A percentile compares a stretch with the other conserved stretches of the same genome.
Evolutionary conservation across 1,284 basidiomycete species (phyloP).

Genomic region (Moesziomyces aphidis): DNA sequence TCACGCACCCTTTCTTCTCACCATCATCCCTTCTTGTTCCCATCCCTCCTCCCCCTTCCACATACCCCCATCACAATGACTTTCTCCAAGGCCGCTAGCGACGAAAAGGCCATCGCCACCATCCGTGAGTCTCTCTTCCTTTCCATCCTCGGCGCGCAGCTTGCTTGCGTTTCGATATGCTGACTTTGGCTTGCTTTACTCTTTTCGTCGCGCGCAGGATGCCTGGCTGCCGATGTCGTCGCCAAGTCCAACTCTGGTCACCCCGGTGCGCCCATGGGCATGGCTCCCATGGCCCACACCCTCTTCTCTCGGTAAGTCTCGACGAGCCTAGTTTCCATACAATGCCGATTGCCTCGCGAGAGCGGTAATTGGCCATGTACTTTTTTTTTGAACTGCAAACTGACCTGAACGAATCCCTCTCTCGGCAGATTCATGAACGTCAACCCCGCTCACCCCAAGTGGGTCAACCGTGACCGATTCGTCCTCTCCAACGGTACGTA

Average conservation of each 20-base stretch:
- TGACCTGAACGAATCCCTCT: constrained; percentile 1
- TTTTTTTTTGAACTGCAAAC: constrained; percentile 1
- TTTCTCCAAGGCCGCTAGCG: constrained; percentile 54
- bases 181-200: not conserved
- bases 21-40: constrained; percentile 16
- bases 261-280: constrained; percentile 72
- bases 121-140: constrained; percentile 49
- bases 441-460: constrained; percentile 88
- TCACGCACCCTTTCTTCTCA: constrained; percentile 7
- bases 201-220: constrained; percentile 20
- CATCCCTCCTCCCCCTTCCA: not conserved
- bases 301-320: constrained; percentile 78
- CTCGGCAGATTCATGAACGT: constrained; percentile 80
- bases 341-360: no score
- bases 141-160: constrained; percentile 3
- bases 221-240: constrained; percentile 59
- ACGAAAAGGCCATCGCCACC: constrained; percentile 61
- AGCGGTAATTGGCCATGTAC: not conserved
- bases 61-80: constrained; percentile 51
- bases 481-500: constrained; percentile 74
- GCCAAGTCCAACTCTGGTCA: constrained; percentile 77
- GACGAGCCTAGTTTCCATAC: no score
- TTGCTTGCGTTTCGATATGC: not conserved
- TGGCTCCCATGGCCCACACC: constrained; percentile 89
- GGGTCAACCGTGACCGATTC: constrained; percentile 74